Base-by-base conservation (phyloP, 257 asterid genomes). In the Solanum pinnatisectum region DNA sequence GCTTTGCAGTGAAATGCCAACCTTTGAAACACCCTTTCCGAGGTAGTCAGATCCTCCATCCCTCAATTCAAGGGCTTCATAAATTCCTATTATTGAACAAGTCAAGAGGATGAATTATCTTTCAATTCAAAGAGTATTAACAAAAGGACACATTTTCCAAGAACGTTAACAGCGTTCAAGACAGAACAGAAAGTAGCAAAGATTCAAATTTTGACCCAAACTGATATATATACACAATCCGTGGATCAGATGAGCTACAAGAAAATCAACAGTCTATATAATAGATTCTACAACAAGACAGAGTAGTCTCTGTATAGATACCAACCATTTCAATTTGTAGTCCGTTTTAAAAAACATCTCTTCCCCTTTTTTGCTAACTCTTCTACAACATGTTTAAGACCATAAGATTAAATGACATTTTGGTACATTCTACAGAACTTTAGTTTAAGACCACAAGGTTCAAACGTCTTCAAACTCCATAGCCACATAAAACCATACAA, bases 21-120 rank as follows among this genome's bases (percentile, higher is more conserved):
- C 99, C 98, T 97, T 97, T 20, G 98, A 92, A 79, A 97, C 99
- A 89, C 99, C 99, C 95, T 97, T 97, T 63, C 99, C 99, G 4
- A 97, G 98, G 91, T 96, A 97, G 39, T 97, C 99, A 4, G 99
- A 94, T 25, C 99, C 99, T 88, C 99, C 99, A 86, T 97, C 99
- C 86, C 99, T 93, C 88, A 97, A 87, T 90, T 97, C 99, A n/a
- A 97, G 98, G 86, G 99, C 99, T 92, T 97, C 99, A 40, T 97
- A 97, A 85, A 97, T 84, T 76, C 99, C 99, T 97, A 86, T 27
- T 44, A 46, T 27, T 15, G 10, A 30, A 49, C 22, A 49, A 18
- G n/a, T 30, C 4, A 30, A 49, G 32, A 82, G 30, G 30, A 33
- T 18, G 42, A 18, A 33, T 14, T 1, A 32, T 8, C 77, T 71